Base-by-base conservation (phyloP, 2,329 filamentous ascomycete species). In the Beauveria sp. region DNA sequence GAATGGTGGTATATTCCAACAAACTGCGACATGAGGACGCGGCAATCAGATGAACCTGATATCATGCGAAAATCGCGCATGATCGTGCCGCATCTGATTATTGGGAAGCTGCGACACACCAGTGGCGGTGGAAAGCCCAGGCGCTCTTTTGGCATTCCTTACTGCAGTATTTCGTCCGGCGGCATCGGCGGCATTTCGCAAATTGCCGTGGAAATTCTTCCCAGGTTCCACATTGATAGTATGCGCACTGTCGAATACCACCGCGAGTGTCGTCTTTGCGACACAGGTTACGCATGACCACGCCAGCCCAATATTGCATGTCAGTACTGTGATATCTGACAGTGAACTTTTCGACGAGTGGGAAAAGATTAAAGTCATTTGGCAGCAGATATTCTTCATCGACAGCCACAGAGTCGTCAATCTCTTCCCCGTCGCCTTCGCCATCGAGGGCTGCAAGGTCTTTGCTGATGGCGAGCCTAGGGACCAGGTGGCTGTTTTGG, bases 241-340 rank as follows among this genome's bases (percentile, higher is more conserved):
- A 97, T 59, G 94, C 94, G 73, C 94, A 99, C 73, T 99, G 94
- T 61, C 94, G 84, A 67, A 99, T 97, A 62, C 94, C 94, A 47
- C 94, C 94, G 53, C 91, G 84, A 12, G 89, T 91, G 71, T 99
- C 94, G 72, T 99, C 94, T 77, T 99, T 99, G 65, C 94, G 90
- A 80, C 94, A 99, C 55, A 99, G 84, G 72, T 99, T 99, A 65
- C 94, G 85, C 94, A 99, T 99, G 51, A 99, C 94, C 18, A 99
- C 94, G 64, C 93, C 94, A 20, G 94, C 94, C 94, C 94, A 99
- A 78, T 99, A 99, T 74, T 97, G 93, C 94, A 99, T 99, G 72
- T 97, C 92, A 63, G 91, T 90, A 65, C 90, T 92, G 75, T 97
- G 91, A 71, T 97, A 92, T 65, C 94, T 87, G 34, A 97, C 91